Base-by-base conservation (phyloP, 2,329 filamentous ascomycete species). In the Ascomycota sp. region DNA sequence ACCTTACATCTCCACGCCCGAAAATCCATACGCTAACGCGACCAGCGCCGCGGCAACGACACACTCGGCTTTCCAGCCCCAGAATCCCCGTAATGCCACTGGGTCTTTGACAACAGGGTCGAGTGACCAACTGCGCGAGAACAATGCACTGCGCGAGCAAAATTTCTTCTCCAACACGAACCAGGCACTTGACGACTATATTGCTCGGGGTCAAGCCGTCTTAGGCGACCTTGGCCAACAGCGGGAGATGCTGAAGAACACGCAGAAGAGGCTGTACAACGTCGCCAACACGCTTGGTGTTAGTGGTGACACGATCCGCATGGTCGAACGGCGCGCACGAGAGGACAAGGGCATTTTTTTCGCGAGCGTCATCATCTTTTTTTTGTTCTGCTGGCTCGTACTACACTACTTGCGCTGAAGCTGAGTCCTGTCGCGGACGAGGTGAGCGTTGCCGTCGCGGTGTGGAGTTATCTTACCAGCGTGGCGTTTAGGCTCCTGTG, bases 321-420 rank as follows among this genome's bases (percentile, higher is more conserved):
- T 89, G 82, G 77, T 98, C 30, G 86, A 95, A 57, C 61, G 89
- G 44, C 66, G 89, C 40, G 83, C 89, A 33, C 78, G 73, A 53
- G 79, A 95, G 60, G 89, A 98, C 53, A 95, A 93, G 57, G 95
- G 84, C 83, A 92, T 98, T 27, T 98, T 98, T 53, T 79, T 78
- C 66, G 77, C 62, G 0, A 83, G 89, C 0, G 82, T 86, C 3
- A 55, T 91, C 6, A 55, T 89, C 27, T 98, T 98, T 54, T 79
- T 95, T 46, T 49, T 68, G 28, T 98, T 98, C 51, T 92, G 86
- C 54, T 95, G 82, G 72, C 57, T 89, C 41, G 83, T 92, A 36
- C 51, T 98, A 49, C 78, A 84, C 55, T 95, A 71, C 50, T 53
- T 98, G 55, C 62, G 80, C 50, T 48, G 40, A 39, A 11, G 10